Evolutionary conservation across 2,329 filamentous ascomycete species (phyloP).

Genomic region (Fusarium devonianum): DNA sequence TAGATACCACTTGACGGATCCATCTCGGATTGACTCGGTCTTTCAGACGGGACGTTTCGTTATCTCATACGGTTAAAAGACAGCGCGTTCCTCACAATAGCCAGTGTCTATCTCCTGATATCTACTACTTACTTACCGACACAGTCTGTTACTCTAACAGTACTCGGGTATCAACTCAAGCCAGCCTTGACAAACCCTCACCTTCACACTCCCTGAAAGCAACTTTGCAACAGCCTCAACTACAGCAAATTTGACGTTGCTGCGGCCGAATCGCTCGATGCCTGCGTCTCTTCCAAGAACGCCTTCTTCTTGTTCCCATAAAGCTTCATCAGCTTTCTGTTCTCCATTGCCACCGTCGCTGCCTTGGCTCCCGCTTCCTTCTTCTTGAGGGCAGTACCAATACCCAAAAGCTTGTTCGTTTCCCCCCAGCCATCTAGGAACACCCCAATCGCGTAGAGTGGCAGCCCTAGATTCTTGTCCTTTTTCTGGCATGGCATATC

Average conservation of each 20-base stretch:
- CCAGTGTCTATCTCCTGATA: background rate
- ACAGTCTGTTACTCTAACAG: background rate
- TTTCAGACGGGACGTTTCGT: too few relatives aligned
- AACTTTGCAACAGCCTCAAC: background rate
- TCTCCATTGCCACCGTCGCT: slow-evolving; percentile 67
- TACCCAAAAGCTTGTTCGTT: slow-evolving; percentile 66
- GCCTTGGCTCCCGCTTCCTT: slow-evolving; percentile 73
- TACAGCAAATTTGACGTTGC: background rate
- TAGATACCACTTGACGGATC: too few relatives aligned
- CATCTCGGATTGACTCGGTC: too few relatives aligned
- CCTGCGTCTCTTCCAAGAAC: slow-evolving; percentile 45
- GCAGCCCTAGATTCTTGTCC: slow-evolving; percentile 61
- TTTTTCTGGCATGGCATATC: slow-evolving; percentile 61
- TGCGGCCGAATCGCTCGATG: slow-evolving; percentile 4
- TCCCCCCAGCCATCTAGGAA: slow-evolving; percentile 75
- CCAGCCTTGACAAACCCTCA: background rate
- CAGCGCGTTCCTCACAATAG: too few relatives aligned
- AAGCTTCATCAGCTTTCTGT: slow-evolving; percentile 68
- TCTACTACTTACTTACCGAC: background rate
- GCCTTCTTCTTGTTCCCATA: slow-evolving; percentile 58
- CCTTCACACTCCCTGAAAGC: background rate
- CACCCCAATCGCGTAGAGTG: slow-evolving; percentile 68
- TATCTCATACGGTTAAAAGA: too few relatives aligned
- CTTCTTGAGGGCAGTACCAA: slow-evolving; percentile 70
- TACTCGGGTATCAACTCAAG: background rate